Conservation (phyloP, 495 filamentous ascomycete species). For the Eremomyces bilateralis region DNA sequence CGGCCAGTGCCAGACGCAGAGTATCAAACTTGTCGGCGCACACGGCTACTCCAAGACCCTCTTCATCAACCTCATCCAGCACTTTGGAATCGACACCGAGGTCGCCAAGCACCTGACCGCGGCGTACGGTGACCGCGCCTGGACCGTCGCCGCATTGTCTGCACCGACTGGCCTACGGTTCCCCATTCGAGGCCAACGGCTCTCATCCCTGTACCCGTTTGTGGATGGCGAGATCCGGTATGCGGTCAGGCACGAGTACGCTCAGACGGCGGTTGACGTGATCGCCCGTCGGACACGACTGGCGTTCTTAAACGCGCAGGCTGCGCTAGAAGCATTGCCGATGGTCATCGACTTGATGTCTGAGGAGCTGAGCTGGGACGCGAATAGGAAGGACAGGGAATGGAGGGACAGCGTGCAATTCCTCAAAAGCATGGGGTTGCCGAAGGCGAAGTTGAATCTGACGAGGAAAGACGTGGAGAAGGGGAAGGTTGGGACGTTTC, state of each 20-base stretch:
- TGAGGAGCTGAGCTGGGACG: constrained; percentile 69
- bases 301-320: constrained; percentile 90
- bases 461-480: constrained; percentile 59
- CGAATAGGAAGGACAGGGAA: constrained; percentile 51
- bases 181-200: constrained; percentile 67
- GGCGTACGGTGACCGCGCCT: constrained; percentile 87
- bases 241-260: constrained; percentile 76
- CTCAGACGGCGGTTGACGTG: constrained; percentile 83
- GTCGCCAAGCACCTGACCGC: constrained; percentile 77
- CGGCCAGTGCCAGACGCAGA: constrained; percentile 78
- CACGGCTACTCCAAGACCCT: constrained; percentile 89
- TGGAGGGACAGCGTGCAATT: constrained; percentile 67
- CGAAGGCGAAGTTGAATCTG: constrained; percentile 46
- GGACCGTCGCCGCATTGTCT: constrained; percentile 78
- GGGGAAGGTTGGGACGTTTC: constrained; percentile 34
- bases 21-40: constrained; percentile 73
- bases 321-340: constrained; percentile 77
- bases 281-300: constrained; percentile 70
- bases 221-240: constrained; percentile 94
- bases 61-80: constrained; percentile 96
- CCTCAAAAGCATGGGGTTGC: constrained; percentile 71
- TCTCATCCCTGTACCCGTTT: constrained; percentile 73
- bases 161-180: constrained; percentile 64
- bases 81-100: constrained; percentile 88
- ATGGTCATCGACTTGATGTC: constrained; percentile 82